Evolutionary conservation across 129 eudicot genomes (phyloP), one percentile per base, ranked within the genome.

Genomic region (Saposhnikovia divaricata): DNA sequence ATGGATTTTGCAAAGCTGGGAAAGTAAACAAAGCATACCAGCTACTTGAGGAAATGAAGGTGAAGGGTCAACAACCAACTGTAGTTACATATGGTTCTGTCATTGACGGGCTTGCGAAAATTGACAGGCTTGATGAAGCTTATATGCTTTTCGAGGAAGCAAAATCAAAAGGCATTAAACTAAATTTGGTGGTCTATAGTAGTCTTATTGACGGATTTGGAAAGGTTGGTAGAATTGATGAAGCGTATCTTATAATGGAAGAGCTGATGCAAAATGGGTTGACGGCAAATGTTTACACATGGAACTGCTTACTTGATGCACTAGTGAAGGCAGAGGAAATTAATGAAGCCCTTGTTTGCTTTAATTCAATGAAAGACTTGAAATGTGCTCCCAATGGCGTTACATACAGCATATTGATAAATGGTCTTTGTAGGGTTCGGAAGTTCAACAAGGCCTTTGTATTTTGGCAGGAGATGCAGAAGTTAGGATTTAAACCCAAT

Each of bases 81-180:
- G 94, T 95, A 6, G 93, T 95, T 31, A 95, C 99, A 16, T 95
- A 95, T 39, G 99, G 99, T 76, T 88, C 96, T 38, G 96, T 95
- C 5, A 90, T 95, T 45, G 99, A 95, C 25, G 99, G 99, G 87
- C 97, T 95, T 78, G 91, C 99, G 2, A 95, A 95, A 84, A 92
- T 95, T 16, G 93, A 95, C 78, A 87, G 91, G 59, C 96, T 95
- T 39, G 99, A 95, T 85, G 99, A 95, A 81, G 96, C 99, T 16
- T 95, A 95, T 85, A 92, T 92, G 97, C 91, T 95, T 19, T 95
- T 95, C 21, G 99, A 95, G 89, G 99, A 95, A 88, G 99, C 97
- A 80, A 95, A 95, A 83, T 86, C 96, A 0, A 85, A 69, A 66
- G 96, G 92, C 21, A 65, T 92, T n/a, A 84, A 84, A 53, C 65